phyloP scores from a whole-genome alignment of 148 eudicot genomes.

The Camellia sinensis region DNA sequence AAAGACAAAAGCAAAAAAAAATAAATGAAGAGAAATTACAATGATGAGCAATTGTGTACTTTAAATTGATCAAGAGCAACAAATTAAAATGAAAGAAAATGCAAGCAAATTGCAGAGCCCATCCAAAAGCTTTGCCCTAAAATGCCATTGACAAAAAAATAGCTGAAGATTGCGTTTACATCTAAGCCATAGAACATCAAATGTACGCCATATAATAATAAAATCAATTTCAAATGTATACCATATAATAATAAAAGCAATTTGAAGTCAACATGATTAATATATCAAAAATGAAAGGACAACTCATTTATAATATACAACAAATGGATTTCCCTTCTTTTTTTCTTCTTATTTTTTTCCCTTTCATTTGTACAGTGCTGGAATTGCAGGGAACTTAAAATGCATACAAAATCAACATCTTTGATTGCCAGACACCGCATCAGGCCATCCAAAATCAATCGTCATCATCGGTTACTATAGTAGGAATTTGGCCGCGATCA shows the following conservation, averaged over 20 bases:
- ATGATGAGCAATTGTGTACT: too few relatives aligned
- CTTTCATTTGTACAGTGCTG: not conserved
- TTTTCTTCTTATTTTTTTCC: not conserved
- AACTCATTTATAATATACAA: not conserved
- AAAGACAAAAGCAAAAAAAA: too few relatives aligned
- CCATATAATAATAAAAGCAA: not conserved
- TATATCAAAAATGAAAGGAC: not conserved
- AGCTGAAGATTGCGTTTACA: not conserved
- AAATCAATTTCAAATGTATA: not conserved
- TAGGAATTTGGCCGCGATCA: constrained; percentile 66
- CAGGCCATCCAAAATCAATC: constrained; percentile 6
- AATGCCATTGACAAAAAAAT: not conserved
- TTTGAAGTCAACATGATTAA: not conserved
- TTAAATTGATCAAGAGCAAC: too few relatives aligned
- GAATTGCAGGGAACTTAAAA: constrained; percentile 2
- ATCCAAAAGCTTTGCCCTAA: too few relatives aligned
- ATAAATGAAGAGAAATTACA: too few relatives aligned
- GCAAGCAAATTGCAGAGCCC: too few relatives aligned
- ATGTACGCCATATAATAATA: not conserved
- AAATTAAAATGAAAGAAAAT: too few relatives aligned
- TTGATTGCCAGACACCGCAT: not conserved
- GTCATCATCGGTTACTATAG: constrained; percentile 31
- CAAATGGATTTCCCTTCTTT: not conserved
- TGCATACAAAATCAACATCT: constrained; percentile 5
- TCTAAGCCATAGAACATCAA: not conserved